Conservation (phyloP, 345 rosid species). For the Adansonia digitata region DNA sequence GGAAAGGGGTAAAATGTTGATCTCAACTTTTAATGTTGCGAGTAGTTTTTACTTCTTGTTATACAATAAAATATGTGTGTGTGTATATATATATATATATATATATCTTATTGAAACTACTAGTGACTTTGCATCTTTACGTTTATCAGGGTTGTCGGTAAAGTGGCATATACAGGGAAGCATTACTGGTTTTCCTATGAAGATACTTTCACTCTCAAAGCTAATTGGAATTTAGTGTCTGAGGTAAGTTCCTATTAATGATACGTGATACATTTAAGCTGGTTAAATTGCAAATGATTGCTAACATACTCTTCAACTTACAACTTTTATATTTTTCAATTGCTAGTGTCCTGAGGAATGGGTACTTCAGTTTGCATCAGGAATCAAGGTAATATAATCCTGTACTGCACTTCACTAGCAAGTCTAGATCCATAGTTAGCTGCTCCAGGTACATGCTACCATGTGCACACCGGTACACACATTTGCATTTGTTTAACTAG, state of each 20-base stretch:
- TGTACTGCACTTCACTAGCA: background rate
- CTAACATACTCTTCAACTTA: background rate
- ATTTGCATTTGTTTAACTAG: background rate
- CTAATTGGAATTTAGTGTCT: constrained; percentile 13
- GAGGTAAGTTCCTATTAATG: constrained; percentile 28
- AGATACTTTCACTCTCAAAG: constrained; percentile 23
- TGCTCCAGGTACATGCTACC: background rate
- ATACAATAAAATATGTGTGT: background rate
- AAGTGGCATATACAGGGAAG: constrained; percentile 38
- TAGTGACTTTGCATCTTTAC: background rate
- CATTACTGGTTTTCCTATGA: constrained; percentile 43
- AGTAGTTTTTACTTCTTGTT: background rate
- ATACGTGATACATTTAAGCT: background rate
- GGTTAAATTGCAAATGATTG: background rate
- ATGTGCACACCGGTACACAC: background rate
- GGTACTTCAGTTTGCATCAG: constrained; percentile 54
- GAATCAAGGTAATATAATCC: constrained; percentile 47
- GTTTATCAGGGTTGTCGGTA: constrained; percentile 43
- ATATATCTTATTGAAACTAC: background rate
- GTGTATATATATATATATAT: no score
- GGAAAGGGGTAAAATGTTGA: constrained; percentile 47
- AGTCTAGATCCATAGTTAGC: background rate
- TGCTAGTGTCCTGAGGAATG: constrained; percentile 61
- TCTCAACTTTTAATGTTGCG: constrained; percentile 6
- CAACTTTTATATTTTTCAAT: constrained; percentile 1